phyloP scores from a whole-genome alignment of 768 basidiomycete species.

The Mycena latifolia region DNA sequence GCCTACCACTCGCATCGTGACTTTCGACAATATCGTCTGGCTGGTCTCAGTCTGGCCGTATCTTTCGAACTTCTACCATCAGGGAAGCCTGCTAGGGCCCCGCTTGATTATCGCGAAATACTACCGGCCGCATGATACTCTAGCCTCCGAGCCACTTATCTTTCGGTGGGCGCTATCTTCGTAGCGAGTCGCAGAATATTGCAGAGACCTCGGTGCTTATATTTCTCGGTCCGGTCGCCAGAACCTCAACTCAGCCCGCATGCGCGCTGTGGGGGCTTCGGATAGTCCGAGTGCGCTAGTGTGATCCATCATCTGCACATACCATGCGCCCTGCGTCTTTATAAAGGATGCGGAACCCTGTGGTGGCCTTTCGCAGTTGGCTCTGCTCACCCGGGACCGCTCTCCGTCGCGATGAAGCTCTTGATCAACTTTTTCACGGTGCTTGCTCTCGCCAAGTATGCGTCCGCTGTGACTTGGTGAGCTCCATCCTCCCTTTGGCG shows the following conservation, averaged over 20 bases:
- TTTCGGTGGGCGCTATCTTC: too few species aligned
- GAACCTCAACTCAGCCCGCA: background rate
- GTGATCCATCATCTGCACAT: slow-evolving; percentile 17
- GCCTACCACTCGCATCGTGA: too few species aligned
- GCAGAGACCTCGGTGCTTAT: too few species aligned
- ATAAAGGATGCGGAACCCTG: slow-evolving; percentile 4
- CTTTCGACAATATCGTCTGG: too few species aligned
- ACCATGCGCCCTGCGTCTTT: background rate
- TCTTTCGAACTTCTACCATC: too few species aligned
- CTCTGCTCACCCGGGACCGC: background rate
- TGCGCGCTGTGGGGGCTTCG: background rate
- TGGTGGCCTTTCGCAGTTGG: background rate
- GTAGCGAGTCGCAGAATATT: too few species aligned
- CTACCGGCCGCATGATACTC: too few species aligned
- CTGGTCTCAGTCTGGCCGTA: too few species aligned
- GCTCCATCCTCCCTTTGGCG: background rate
- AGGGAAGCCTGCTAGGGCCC: too few species aligned
- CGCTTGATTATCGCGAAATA: too few species aligned
- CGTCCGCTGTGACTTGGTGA: slow-evolving; percentile 25
- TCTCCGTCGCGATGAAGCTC: slow-evolving; percentile 6
- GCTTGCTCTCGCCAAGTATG: slow-evolving; percentile 14
- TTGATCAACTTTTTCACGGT: background rate
- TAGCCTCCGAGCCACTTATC: too few species aligned
- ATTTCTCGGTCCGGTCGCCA: too few species aligned
- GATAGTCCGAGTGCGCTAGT: slow-evolving; percentile 14